Conservation (phyloP, 1,284 basidiomycete genomes). For the Lignosus rhinocerotis region DNA sequence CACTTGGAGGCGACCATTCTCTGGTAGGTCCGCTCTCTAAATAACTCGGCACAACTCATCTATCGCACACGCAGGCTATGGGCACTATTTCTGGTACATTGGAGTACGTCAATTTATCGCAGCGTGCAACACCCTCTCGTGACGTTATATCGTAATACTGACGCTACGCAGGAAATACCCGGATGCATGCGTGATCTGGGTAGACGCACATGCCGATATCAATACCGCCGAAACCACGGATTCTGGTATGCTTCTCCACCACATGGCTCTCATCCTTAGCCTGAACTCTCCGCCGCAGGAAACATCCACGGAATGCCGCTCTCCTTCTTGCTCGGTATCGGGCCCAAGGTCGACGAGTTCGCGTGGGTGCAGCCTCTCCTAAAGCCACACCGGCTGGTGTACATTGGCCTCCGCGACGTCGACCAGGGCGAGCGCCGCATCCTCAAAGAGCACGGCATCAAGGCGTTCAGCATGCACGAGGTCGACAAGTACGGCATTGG, state of each 20-base stretch:
- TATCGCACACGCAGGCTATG: constrained; percentile 64
- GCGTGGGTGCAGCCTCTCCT: constrained; percentile 81
- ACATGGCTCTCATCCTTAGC: neutral
- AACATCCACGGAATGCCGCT: constrained; percentile 99
- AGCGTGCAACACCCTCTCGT: constrained; percentile 44
- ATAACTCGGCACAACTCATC: constrained; percentile 9
- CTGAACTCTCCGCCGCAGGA: constrained; percentile 42
- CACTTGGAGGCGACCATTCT: constrained; percentile 96
- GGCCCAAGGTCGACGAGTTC: constrained; percentile 58
- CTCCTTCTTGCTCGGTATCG: constrained; percentile 88
- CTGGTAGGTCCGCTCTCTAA: constrained; percentile 54
- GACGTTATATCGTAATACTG: neutral
- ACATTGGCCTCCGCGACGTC: constrained; percentile 95
- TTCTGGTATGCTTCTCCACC: constrained; percentile 53
- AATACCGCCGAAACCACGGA: constrained; percentile 88
- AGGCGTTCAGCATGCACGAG: constrained; percentile 97
- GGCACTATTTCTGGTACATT: constrained; percentile 87
- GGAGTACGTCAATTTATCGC: constrained; percentile 49
- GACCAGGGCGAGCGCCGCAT: constrained; percentile 91
- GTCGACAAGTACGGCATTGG: constrained; percentile 98
- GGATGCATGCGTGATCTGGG: constrained; percentile 88
- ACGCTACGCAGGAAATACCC: constrained; percentile 55
- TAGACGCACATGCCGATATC: constrained; percentile 94
- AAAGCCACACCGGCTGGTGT: constrained; percentile 77
- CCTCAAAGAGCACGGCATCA: constrained; percentile 86